Evolutionary conservation across 495 filamentous ascomycete genomes (phyloP), one percentile per base, ranked within the genome.

Genomic region (Neurospora cerealis): DNA sequence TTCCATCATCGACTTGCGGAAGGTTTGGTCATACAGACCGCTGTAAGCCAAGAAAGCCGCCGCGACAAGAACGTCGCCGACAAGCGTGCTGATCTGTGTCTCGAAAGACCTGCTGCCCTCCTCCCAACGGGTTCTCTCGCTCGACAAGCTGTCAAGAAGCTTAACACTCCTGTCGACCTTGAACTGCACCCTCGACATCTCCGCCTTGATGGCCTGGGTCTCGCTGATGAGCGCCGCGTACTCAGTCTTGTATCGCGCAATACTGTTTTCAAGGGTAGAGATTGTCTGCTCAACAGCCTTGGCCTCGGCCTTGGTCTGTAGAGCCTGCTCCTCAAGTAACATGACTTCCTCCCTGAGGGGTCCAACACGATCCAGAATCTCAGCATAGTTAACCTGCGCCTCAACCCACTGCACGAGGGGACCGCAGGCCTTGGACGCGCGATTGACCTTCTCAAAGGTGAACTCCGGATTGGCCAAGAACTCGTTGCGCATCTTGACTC

Each of bases 11-110:
- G 90, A 89, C 83, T 97, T 98, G 54, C 96, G 91, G 89, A 97
- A 97, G 76, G 96, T 95, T 80, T 99, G 96, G 80, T 99, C 96
- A 77, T 97, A 99, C 72, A 97, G 92, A 83, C 96, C 96, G 80
- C 92, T 92, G 83, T 99, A 99, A n/a, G 96, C 96, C 72, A 99
- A 86, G 87, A 98, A 98, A 19, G 95, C 96, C 4, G 96, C 93
- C 5, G 96, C 96, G 42, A 98, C 90, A 75, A 99, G 84, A 41
- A 97, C 94, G 78, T 99, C 96, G 46, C 96, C 96, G 66, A 98
- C 93, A 69, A 99, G 90, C 3, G 96, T 99, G 83, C 92, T 90
- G 79, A 99, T 97, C 81, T 99, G 96, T 11, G 93, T 96, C 81
- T 97, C 94, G 81, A 99, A 99, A 1, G 95, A 97, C 83, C 91